These are phyloP conservation scores for Caryopteris hybrid DNA, from an alignment of 305 asterid genomes.

Conservation along the genomic window DNA sequence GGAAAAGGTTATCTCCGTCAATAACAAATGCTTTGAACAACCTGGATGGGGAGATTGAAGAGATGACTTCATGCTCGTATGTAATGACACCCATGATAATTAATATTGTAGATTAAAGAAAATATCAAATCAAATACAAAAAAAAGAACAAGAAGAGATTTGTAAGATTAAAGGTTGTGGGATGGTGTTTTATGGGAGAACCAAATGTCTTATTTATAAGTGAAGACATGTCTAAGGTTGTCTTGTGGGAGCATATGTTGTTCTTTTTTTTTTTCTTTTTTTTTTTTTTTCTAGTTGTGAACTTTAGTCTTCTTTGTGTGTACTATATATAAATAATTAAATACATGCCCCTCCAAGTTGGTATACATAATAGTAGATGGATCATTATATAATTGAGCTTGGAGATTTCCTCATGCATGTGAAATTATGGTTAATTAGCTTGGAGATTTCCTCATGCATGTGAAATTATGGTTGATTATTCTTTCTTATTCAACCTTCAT, in stretches of 20 bases:
- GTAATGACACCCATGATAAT: conserved; percentile 35
- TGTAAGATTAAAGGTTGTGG: background rate
- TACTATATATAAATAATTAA: too few species aligned
- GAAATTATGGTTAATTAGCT: too few species aligned
- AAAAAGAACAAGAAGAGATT: background rate
- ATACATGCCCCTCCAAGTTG: too few species aligned
- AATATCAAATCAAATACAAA: background rate
- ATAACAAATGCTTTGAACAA: conserved; percentile 41
- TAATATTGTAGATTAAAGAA: background rate
- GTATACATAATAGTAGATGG: too few species aligned
- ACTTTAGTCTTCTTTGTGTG: background rate
- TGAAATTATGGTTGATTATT: too few species aligned
- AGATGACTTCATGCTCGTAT: conserved; percentile 25
- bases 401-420: too few species aligned
- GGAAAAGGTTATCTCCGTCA: conserved; percentile 45
- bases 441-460: too few species aligned
- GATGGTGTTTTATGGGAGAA: conserved; percentile 11
- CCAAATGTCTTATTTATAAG: conserved; percentile 19
- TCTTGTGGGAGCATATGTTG: background rate
- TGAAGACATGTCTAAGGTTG: background rate
- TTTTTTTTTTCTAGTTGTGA: background rate
- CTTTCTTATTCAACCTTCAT: too few species aligned
- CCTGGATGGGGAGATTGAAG: conserved; percentile 34
- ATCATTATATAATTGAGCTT: too few species aligned
- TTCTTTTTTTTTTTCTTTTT: background rate